phyloP scores from a whole-genome alignment of 78 protist genomes.

The Dictyostelium capitatum region DNA sequence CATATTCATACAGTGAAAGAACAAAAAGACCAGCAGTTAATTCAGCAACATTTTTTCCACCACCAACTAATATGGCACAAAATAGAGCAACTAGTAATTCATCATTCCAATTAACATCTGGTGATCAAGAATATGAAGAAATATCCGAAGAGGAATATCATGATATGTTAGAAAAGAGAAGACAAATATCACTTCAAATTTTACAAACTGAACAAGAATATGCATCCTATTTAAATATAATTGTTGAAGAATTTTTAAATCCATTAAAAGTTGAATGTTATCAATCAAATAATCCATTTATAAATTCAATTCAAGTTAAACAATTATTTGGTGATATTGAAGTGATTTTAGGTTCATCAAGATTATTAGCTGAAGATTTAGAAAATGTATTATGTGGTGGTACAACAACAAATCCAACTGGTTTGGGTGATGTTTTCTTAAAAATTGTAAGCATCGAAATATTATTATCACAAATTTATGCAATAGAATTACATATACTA shows the following conservation, averaged over 20 bases:
- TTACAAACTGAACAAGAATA: constrained; percentile 59
- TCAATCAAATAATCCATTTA: constrained; percentile 67
- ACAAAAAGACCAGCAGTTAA: not conserved
- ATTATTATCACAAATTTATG: not conserved
- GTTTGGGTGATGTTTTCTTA: constrained; percentile 58
- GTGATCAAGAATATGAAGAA: not conserved
- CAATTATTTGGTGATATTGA: constrained; percentile 67
- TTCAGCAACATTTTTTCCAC: not conserved
- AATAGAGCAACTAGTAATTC: not conserved
- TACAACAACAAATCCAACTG: constrained; percentile 3
- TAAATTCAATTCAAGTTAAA: constrained; percentile 16
- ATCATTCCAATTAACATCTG: not conserved
- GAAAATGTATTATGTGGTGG: constrained; percentile 20
- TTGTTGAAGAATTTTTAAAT: constrained; percentile 40
- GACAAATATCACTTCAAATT: not conserved
- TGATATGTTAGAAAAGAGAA: constrained; percentile 31
- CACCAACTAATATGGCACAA: not conserved
- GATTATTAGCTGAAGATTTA: constrained; percentile 44
- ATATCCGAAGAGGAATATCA: constrained; percentile 27
- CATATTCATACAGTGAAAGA: not conserved
- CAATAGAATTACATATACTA: not conserved
- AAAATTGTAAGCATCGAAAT: constrained; percentile 37
- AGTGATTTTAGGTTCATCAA: constrained; percentile 52
- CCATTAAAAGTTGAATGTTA: constrained; percentile 37
- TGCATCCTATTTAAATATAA: constrained; percentile 18